Base-by-base conservation (phyloP, 306 rosid species). In the Casuarina equisetifolia region DNA sequence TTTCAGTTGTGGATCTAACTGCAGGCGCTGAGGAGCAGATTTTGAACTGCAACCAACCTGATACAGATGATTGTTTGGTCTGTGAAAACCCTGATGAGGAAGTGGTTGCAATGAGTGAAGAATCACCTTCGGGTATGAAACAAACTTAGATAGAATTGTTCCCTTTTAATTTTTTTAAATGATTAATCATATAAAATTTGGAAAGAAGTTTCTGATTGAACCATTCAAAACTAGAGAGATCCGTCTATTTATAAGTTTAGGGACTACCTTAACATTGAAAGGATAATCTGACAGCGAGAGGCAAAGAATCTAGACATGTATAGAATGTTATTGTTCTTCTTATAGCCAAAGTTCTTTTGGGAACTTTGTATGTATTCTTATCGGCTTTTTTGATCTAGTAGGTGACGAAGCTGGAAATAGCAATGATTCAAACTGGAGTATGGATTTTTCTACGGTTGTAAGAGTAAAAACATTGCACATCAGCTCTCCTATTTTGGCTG, bases 401-500 rank as follows among this genome's bases (percentile, higher is more conserved):
- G 98, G 97, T 43, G 97, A 94, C 82, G 98, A 94, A 85, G 92
- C 85, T 76, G 91, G 84, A 45, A 89, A 89, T 79, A 88, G 86
- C 82, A 82, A 86, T 76, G 99, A 91, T 72, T 87, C 97, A 15
- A 87, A 78, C 85, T 90, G 90, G 92, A 88, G 94, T 82, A 87
- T 91, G 97, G 94, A 88, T 75, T 85, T 84, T 73, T 88, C 96
- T 19, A 72, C 91, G 15, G 91, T 88, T 85, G 81, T 91, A 76
- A 91, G 85, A 83, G 90, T 93, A 82, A 96, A 85, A 87, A 89
- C 91, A 32, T 76, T 96, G 62, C 97, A 96, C 73, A 96, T 96
- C 35, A 96, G 99, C 80, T 96, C 99, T 73, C 99, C 98, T 59
- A 96, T 96, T 82, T 80, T 96, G 92, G 99, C 99, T 61, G 98